A percentile compares a stretch with the other conserved stretches of the same genome.
Evolutionary conservation across 1,139 yeast genomes (phyloP).

Genomic region (Magnusiomyces fungicola): DNA sequence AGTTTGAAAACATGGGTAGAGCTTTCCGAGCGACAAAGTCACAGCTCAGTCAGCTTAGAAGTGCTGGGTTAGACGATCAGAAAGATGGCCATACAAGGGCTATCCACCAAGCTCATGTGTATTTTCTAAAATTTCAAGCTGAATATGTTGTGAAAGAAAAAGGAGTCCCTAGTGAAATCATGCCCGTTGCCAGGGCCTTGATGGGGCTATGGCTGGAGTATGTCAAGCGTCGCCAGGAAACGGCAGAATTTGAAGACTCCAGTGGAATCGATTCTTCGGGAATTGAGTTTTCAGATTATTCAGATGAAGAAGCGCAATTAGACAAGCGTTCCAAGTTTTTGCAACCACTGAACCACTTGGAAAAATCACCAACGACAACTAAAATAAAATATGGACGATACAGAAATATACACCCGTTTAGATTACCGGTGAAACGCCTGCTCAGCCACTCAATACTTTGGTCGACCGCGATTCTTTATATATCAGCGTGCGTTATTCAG

Average conservation of each 20-base stretch:
- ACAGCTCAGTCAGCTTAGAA: constrained; percentile 3
- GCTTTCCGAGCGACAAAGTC: constrained; percentile 17
- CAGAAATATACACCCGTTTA: background rate
- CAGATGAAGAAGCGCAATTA: too few species aligned
- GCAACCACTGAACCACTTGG: too few species aligned
- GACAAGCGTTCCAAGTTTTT: too few species aligned
- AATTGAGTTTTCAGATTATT: background rate
- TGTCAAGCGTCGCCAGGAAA: background rate
- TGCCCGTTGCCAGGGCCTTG: constrained; percentile 2
- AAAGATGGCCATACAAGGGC: background rate
- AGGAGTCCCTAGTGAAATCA: constrained; percentile 1
- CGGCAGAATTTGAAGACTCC: background rate
- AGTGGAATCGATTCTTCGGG: background rate
- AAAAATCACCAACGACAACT: background rate
- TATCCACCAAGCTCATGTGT: background rate
- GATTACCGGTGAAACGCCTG: background rate
- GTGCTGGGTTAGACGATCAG: constrained; percentile 7
- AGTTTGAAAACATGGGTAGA: constrained; percentile 21
- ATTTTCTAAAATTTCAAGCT: constrained; percentile 1
- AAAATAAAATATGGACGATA: background rate
- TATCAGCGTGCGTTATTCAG: constrained; percentile 20
- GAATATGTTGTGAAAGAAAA: constrained; percentile 4
- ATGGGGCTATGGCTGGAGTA: constrained; percentile 2
- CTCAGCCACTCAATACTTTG: background rate
- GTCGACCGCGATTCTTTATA: constrained; percentile 7